Conservation (phyloP, 179 eudicot species). For the Drosera spatulata region DNA sequence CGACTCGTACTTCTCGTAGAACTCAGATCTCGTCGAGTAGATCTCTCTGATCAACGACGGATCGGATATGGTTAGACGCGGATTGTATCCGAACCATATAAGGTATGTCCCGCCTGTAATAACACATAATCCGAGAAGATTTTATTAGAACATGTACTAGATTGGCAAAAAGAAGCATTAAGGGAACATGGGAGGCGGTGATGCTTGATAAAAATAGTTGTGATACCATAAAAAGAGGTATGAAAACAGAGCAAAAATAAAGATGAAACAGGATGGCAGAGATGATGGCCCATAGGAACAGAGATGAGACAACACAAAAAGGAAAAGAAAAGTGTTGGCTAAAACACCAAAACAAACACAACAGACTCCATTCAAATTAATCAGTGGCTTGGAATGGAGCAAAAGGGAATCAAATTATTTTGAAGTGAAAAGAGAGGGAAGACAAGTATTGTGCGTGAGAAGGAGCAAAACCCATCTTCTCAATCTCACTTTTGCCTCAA, state of each 20-base stretch:
- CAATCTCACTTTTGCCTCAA: background rate
- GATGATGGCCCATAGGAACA: too few relatives aligned
- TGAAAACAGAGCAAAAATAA: background rate
- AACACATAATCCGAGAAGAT: background rate
- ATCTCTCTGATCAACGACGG: constrained; percentile 57
- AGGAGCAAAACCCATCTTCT: background rate
- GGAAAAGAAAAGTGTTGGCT: too few relatives aligned
- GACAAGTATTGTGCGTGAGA: too few relatives aligned
- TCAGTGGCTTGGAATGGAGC: background rate
- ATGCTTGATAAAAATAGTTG: too few relatives aligned
- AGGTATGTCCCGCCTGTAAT: constrained; percentile 52
- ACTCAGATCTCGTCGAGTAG: constrained; percentile 40
- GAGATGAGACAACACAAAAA: too few relatives aligned
- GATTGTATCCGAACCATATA: constrained; percentile 73
- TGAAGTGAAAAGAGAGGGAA: background rate
- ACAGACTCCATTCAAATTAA: background rate
- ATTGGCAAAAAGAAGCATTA: too few relatives aligned
- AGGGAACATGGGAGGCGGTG: too few relatives aligned
- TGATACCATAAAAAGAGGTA: background rate
- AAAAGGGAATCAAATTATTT: background rate
- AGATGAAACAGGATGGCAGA: background rate
- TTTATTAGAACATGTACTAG: too few relatives aligned
- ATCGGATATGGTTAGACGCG: constrained; percentile 57
- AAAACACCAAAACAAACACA: background rate
- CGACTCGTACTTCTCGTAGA: constrained; percentile 64